Evolutionary conservation across 2,329 filamentous ascomycete genomes (phyloP).

Genomic region (Harringtonia lauricola): DNA sequence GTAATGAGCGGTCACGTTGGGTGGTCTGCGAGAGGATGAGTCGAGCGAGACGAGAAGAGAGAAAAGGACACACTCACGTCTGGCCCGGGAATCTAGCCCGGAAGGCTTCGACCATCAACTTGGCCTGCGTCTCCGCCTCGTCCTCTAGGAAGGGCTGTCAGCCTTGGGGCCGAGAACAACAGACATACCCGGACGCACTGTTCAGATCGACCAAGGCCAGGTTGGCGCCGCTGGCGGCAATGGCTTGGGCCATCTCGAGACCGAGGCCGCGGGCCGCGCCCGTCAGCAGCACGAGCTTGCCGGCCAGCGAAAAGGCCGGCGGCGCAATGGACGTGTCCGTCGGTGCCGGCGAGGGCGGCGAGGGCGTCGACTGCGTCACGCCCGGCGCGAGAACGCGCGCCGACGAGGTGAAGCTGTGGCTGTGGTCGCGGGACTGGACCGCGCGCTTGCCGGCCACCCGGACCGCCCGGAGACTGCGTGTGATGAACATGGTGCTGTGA

Average conservation of each 20-base stretch:
- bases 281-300: constrained; percentile 74
- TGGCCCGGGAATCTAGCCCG: constrained; percentile 67
- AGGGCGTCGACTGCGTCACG: not conserved
- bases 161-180: not conserved
- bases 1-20: constrained; percentile 81
- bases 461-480: too few species aligned
- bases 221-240: constrained; percentile 79
- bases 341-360: not conserved
- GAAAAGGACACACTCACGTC: constrained; percentile 32
- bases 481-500: too few species aligned
- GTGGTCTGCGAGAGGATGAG: constrained; percentile 27
- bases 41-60: not conserved
- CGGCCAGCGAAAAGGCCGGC: constrained; percentile 44
- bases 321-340: not conserved
- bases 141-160: constrained; percentile 44
- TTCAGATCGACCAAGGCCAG: constrained; percentile 92
- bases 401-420: too few species aligned
- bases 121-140: constrained; percentile 69
- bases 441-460: too few species aligned
- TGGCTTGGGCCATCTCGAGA: constrained; percentile 83
- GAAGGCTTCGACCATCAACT: constrained; percentile 65
- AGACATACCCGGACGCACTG: constrained; percentile 34
- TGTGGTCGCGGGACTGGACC: too few species aligned
- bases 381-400: not conserved
- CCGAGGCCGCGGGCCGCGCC: constrained; percentile 84